These are phyloP conservation scores for Mycena galericulata DNA, from an alignment of 768 basidiomycete genomes.

Conservation along the genomic window DNA sequence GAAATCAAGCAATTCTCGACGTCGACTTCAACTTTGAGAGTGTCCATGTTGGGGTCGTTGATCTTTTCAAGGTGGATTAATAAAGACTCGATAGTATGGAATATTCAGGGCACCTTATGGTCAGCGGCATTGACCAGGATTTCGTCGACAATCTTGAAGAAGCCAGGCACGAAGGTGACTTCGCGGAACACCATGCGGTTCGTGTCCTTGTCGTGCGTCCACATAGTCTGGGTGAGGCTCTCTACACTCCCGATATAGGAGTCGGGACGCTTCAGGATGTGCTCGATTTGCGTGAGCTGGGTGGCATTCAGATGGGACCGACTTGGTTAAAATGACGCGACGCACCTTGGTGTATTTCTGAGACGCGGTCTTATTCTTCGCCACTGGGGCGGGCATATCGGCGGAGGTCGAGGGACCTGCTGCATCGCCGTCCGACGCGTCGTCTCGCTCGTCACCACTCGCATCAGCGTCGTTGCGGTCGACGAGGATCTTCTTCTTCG, in stretches of 20 bases:
- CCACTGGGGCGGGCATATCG: constrained; percentile 37
- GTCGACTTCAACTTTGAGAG: constrained; percentile 89
- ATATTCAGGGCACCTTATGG: constrained; percentile 80
- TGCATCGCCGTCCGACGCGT: constrained; percentile 55
- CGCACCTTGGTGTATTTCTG: constrained; percentile 92
- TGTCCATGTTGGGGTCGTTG: constrained; percentile 92
- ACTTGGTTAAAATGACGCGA: background rate
- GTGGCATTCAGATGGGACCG: constrained; percentile 21
- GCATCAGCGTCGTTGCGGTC: constrained; percentile 73
- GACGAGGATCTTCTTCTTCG: constrained; percentile 79
- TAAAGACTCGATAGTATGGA: background rate
- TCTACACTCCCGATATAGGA: constrained; percentile 98
- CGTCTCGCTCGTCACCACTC: constrained; percentile 60
- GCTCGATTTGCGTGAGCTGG: constrained; percentile 94
- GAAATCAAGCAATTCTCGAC: constrained; percentile 87
- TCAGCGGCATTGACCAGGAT: constrained; percentile 99
- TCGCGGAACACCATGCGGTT: constrained; percentile 89
- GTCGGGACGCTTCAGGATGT: constrained; percentile 92
- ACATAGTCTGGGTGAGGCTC: constrained; percentile 86
- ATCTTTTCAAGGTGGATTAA: constrained; percentile 64
- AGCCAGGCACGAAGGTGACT: constrained; percentile 94
- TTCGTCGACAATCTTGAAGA: constrained; percentile 99
- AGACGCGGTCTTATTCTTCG: constrained; percentile 89
- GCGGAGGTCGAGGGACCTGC: constrained; percentile 41
- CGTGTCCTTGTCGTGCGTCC: constrained; percentile 89